Base-by-base conservation (phyloP, 768 basidiomycete genomes). In the Neoboletus subvelutipes region DNA sequence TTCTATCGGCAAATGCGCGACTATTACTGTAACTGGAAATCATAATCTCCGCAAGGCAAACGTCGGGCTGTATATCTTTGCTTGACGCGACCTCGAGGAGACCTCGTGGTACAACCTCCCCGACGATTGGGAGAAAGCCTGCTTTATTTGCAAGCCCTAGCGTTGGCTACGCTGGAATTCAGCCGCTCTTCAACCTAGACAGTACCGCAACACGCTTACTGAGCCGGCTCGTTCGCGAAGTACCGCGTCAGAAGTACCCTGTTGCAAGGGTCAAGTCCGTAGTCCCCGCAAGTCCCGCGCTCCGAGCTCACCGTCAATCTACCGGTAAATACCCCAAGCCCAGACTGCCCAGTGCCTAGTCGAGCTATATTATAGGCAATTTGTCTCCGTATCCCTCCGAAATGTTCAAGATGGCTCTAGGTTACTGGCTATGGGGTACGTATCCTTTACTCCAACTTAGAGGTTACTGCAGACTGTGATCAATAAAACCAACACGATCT, bases 51-150 rank as follows among this genome's bases (percentile, higher is more conserved):
- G 50, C 54, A 50, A 24, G 48, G 54, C 17, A 36, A 56, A 22
- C 46, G 57, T 59, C 59, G 53, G 59, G 18, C 54, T 24, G 34
- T 17, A 29, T 42, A 36, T 58, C 55, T 58, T 53, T 59, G 58
- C 56, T 42, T 8, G 42, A 29, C 12, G 43, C 45, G 53, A 50
- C 66, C 68, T 68, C 66, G 55, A 56, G 68, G 68, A 39, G 1
- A 18, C 66, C 68, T 61, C 68, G 52, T 70, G 68, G 37, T 39
- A 4, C 50, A 8, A 5, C 55, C 39, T 39, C 41, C 59, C 62
- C 57, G 56, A 59, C 57, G 17, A 34, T 45, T 57, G 60, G 58
- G 68, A 50, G 37, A 55, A 18, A 22, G 50, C 33, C 36, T 65
- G 26, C 61, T 58, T 59, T 39, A 48, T 64, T 64, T 48, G 50